A percentile compares a stretch with the other conserved stretches of the same genome.
These are phyloP conservation scores for Macroventuria anomochaeta DNA, from an alignment of 2,329 filamentous ascomycete genomes.

Conservation along the genomic window DNA sequence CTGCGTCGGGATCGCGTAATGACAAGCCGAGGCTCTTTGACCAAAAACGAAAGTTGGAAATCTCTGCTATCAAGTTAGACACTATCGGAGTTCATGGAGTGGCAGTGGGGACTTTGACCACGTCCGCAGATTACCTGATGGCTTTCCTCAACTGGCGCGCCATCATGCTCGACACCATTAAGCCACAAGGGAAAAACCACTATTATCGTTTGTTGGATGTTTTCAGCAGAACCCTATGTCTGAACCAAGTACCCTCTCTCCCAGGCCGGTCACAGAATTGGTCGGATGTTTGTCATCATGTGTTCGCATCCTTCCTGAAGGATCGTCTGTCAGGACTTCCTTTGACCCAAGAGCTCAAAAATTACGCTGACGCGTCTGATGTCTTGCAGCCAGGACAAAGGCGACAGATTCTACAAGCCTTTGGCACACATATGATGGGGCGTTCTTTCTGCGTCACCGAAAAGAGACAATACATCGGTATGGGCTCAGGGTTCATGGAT, in stretches of 20 bases:
- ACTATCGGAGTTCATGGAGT: not conserved
- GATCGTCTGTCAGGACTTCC: not conserved
- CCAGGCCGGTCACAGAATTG: not conserved
- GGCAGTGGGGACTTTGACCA: not conserved
- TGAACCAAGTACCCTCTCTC: not conserved
- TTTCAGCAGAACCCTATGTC: not conserved
- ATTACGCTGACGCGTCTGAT: not conserved
- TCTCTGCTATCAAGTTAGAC: not conserved
- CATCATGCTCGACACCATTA: not conserved
- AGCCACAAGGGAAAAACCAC: not conserved
- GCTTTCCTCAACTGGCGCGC: slow-evolving; percentile 5
- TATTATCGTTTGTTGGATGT: not conserved
- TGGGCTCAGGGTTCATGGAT: slow-evolving; percentile 45
- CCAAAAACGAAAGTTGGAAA: not conserved
- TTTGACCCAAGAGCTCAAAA: not conserved
- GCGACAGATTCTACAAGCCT: not conserved
- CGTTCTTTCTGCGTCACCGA: not conserved
- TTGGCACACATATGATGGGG: not conserved
- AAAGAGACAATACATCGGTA: slow-evolving; percentile 10
- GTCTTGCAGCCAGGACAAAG: not conserved
- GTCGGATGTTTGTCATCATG: not conserved
- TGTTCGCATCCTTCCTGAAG: not conserved
- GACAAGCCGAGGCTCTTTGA: not conserved
- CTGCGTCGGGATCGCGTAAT: not conserved
- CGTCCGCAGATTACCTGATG: not conserved